Percentiles rank a stretch among this genome's conserved stretches.
These are phyloP conservation scores for Penicillium taxi DNA, from an alignment of 495 filamentous ascomycete genomes.

Conservation along the genomic window DNA sequence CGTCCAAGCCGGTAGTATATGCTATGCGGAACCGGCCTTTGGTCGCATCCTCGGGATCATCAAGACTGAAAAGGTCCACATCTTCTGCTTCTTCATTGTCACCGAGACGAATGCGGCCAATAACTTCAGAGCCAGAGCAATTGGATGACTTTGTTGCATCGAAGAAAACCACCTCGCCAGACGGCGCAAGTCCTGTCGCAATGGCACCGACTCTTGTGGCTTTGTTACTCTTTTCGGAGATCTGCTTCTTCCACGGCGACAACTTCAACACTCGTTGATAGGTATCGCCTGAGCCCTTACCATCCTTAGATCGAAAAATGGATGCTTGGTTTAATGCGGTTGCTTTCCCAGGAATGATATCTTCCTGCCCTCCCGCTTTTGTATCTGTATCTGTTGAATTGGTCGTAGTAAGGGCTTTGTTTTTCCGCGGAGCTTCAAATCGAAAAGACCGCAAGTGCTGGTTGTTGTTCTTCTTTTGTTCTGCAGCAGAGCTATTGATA, in stretches of 20 bases:
- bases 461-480: conserved; percentile 70
- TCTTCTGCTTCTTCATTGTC: conserved; percentile 68
- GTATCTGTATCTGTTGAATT: conserved; percentile 19
- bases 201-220: conserved; percentile 57
- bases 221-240: conserved; percentile 10
- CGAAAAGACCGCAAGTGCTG: conserved; percentile 79
- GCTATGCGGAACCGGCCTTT: conserved; percentile 57
- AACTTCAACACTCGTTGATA: conserved; percentile 76
- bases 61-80: conserved; percentile 61
- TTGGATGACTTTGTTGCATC: conserved; percentile 49
- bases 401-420: not conserved
- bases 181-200: conserved; percentile 63
- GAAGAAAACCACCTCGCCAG: conserved; percentile 74
- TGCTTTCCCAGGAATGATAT: conserved; percentile 33
- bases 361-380: conserved; percentile 17
- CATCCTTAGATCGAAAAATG: conserved; percentile 52
- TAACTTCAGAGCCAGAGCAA: conserved; percentile 51
- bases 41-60: conserved; percentile 16
- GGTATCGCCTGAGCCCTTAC: conserved; percentile 45
- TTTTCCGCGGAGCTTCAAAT: conserved; percentile 42
- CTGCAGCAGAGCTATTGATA: conserved; percentile 71
- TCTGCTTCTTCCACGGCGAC: conserved; percentile 48
- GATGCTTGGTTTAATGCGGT: conserved; percentile 49
- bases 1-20: conserved; percentile 73
- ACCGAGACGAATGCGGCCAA: conserved; percentile 56